These are phyloP conservation scores for Parachaetomium inaequale DNA, from an alignment of 495 filamentous ascomycete species.

Conservation along the genomic window DNA sequence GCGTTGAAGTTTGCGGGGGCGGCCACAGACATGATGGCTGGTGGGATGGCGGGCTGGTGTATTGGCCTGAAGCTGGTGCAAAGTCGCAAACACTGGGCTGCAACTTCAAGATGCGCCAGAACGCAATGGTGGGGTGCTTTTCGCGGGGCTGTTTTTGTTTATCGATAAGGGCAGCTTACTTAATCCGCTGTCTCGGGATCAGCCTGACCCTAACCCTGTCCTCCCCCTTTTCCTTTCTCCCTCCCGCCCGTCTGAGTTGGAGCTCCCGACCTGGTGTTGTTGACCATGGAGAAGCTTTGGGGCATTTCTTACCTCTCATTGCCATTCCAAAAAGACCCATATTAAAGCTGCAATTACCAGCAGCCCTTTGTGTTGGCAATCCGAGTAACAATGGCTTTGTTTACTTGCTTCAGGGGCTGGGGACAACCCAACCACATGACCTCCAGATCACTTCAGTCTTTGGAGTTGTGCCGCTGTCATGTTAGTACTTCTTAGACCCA, in stretches of 20 bases:
- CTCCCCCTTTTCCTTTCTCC: background rate
- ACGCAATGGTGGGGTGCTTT: constrained; percentile 6
- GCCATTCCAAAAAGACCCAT: too few species aligned
- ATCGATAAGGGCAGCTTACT: constrained; percentile 1
- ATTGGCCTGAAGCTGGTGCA: background rate
- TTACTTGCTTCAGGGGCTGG: constrained; percentile 9
- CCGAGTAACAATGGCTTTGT: too few species aligned
- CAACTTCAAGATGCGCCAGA: background rate
- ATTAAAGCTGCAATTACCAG: too few species aligned
- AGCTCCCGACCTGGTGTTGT: too few species aligned
- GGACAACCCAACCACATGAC: background rate
- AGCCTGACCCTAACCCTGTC: background rate
- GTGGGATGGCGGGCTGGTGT: background rate
- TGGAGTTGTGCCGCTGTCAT: background rate
- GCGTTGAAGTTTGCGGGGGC: constrained; percentile 44
- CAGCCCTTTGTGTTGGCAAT: too few species aligned
- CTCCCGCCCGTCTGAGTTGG: background rate
- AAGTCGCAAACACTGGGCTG: background rate
- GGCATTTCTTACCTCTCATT: too few species aligned
- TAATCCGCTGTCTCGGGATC: background rate
- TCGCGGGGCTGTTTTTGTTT: constrained; percentile 7
- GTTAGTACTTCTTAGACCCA: too few species aligned
- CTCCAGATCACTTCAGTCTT: too few species aligned
- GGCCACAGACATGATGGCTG: constrained; percentile 11
- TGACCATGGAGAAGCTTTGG: too few species aligned